Evolutionary conservation across 768 basidiomycete species (phyloP).

Genomic region (Megacollybia marginata): DNA sequence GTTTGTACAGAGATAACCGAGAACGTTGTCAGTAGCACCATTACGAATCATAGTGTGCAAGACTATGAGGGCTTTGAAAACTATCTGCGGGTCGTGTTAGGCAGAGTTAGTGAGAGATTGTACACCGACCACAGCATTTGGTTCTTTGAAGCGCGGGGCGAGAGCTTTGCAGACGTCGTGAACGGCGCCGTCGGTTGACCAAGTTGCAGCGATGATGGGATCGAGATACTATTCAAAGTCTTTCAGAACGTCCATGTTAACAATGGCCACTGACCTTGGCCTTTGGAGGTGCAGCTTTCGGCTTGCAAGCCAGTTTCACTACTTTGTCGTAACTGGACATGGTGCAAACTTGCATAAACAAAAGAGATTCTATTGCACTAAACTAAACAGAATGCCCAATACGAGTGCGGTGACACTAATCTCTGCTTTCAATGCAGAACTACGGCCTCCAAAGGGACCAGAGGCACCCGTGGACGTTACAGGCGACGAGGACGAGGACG

Average conservation of each 20-base stretch:
- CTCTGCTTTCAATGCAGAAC: no score
- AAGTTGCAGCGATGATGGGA: conserved; percentile 94
- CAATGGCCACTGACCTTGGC: conserved; percentile 56
- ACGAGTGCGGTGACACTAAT: no score
- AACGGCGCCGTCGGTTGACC: conserved; percentile 89
- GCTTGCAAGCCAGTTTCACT: conserved; percentile 95
- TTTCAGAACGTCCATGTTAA: not conserved
- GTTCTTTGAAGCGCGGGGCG: conserved; percentile 77
- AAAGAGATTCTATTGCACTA: no score
- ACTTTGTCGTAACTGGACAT: conserved; percentile 88
- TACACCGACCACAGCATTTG: conserved; percentile 68
- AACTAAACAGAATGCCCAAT: no score
- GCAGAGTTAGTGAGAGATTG: not conserved
- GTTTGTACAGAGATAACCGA: conserved; percentile 72
- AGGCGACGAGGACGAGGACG: no score
- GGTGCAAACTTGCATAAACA: not conserved
- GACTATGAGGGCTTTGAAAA: conserved; percentile 96
- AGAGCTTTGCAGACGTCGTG: conserved; percentile 91
- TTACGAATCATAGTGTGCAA: conserved; percentile 95
- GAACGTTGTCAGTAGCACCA: conserved; percentile 91
- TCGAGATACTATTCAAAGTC: conserved; percentile 72
- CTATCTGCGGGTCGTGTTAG: conserved; percentile 51
- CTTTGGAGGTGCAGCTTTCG: conserved; percentile 93
- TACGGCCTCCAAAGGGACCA: no score
- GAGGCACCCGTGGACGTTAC: no score